Evolutionary conservation across 2,329 filamentous ascomycete species (phyloP), one percentile per base, ranked within the genome.

Genomic region (Colletotrichum destructivum): DNA sequence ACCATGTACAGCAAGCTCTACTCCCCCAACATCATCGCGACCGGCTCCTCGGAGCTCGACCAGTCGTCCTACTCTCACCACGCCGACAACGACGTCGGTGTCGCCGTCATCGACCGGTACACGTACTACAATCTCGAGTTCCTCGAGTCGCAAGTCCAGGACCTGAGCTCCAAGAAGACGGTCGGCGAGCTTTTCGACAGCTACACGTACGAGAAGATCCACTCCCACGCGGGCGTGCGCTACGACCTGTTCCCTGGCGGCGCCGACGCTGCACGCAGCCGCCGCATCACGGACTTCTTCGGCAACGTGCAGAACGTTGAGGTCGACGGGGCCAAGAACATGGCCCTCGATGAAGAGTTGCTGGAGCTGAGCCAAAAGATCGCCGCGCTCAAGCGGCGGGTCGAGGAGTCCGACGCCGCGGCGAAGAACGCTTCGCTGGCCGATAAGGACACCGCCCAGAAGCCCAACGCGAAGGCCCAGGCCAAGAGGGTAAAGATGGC

Each of bases 1-100:
- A 99, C 96, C 42, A 98, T 99, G 95, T 99, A 98, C 85, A 96
- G 92, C 80, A 96, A 98, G 77, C 94, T 99, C 79, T 99, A 99
- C 86, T 97, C 95, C 6, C 96, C 96, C 59, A 98, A 98, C 79
- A 98, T 99, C 78, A 95, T 99, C 78, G 96, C 96, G 0, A 99
- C 97, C 0, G 96, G 96, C n/a, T 97, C 94, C 42, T 97, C 94
- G 3, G 95, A 96, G 81, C 92, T 98, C 73, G 96, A 98, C 80
- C 94, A 99, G 82, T 98, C 94, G 6, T 97, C 94, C 0, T 99
- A 99, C 83, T 97, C 94, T 1, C 96, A 99, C 84, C 96, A 99
- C 81, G 96, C 96, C 67, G 96, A 99, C 83, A 97, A 96, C 82
- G 96, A 99, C 79, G 95, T 99, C 44, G 96, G 96, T 46, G 96